Conservation (phyloP, 2,329 filamentous ascomycete genomes). For the Cercospora zeae-maydis region DNA sequence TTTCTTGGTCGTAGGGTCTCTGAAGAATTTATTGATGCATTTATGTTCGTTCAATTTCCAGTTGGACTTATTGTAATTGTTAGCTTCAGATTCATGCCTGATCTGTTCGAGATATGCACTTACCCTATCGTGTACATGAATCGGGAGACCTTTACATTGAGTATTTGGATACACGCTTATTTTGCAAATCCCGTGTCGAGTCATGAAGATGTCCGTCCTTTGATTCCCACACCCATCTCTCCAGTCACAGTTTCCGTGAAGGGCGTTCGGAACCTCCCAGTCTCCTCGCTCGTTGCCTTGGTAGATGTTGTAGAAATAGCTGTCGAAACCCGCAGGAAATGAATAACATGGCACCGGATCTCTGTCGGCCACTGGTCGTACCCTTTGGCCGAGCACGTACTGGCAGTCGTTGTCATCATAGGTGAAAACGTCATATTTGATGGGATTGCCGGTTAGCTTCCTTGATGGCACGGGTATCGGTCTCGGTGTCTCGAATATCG, state of each 20-base stretch:
- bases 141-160: neutral
- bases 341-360: neutral
- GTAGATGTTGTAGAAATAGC: constrained; percentile 1
- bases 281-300: neutral
- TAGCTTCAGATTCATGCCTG: neutral
- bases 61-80: neutral
- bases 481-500: neutral
- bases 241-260: constrained; percentile 6
- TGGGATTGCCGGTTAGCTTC: neutral
- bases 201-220: constrained; percentile 5
- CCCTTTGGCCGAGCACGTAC: neutral
- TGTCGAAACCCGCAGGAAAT: neutral
- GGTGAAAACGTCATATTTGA: neutral
- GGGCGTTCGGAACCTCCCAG: neutral
- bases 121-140: neutral
- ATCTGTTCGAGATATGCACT: neutral
- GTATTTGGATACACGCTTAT: constrained; percentile 1
- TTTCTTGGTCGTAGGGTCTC: neutral
- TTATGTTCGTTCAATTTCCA: constrained; percentile 1
- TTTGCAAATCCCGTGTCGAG: neutral
- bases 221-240: constrained; percentile 3
- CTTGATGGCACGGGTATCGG: neutral
- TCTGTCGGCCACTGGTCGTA: neutral
- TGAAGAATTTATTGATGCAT: constrained; percentile 2
- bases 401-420: constrained; percentile 4